These are phyloP conservation scores for Corchorus olitorius DNA, from an alignment of 345 rosid genomes.

Conservation along the genomic window DNA sequence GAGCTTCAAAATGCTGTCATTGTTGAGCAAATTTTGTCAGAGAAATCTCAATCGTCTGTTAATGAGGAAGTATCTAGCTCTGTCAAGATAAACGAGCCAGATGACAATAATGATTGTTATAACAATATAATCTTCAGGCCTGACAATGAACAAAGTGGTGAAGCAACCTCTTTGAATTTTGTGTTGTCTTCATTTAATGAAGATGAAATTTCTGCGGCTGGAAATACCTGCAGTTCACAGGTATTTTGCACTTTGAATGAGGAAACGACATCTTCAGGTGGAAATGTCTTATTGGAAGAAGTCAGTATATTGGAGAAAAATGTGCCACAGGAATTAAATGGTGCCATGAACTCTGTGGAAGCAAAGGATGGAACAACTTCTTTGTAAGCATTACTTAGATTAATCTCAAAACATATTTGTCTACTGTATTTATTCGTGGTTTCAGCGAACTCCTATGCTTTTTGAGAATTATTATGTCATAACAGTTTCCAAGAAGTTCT, in stretches of 20 bases:
- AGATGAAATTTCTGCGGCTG: conserved; percentile 27
- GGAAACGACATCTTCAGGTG: conserved; percentile 29
- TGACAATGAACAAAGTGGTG: conserved; percentile 26
- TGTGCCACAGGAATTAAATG: conserved; percentile 29
- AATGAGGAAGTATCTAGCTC: not conserved
- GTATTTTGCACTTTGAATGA: conserved; percentile 24
- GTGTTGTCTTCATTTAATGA: conserved; percentile 24
- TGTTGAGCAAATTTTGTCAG: conserved; percentile 30
- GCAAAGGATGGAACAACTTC: conserved; percentile 30
- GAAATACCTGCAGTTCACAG: conserved; percentile 20
- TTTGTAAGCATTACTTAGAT: conserved; percentile 41
- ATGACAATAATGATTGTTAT: conserved; percentile 15
- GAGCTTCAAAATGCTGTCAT: conserved; percentile 31
- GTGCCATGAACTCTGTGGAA: conserved; percentile 25
- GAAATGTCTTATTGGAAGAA: conserved; percentile 29
- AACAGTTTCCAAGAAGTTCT: not conserved
- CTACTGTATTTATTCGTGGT: conserved; percentile 2
- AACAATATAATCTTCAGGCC: conserved; percentile 15
- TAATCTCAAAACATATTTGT: conserved; percentile 21
- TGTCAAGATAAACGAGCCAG: conserved; percentile 1
- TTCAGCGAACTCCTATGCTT: conserved; percentile 5
- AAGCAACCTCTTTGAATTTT: conserved; percentile 29
- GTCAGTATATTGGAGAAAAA: conserved; percentile 20
- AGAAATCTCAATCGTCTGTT: conserved; percentile 25
- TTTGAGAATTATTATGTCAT: not conserved